Conservation (phyloP, 192 early-diverging fungal genomes). For the Diversispora eburnea region DNA sequence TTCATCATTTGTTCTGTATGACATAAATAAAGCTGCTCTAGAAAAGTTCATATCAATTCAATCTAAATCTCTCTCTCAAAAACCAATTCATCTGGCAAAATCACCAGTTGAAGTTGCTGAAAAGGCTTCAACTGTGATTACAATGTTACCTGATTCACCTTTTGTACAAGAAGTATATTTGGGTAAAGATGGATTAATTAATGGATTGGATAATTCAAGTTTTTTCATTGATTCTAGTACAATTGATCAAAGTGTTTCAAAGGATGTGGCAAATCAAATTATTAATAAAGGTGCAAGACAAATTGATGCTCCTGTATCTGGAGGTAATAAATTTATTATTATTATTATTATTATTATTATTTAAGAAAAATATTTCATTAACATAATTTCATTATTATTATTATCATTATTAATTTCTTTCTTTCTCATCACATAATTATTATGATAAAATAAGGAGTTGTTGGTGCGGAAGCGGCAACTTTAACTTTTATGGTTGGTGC, state of each 20-base stretch:
- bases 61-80: conserved; percentile 33
- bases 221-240: conserved; percentile 89
- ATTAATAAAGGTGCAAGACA: conserved; percentile 58
- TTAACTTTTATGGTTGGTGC: conserved; percentile 97
- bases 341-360: not conserved
- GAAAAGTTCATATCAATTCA: conserved; percentile 53
- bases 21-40: conserved; percentile 56
- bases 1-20: conserved; percentile 66
- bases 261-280: conserved; percentile 62
- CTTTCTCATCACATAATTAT: no score
- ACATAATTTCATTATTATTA: not conserved
- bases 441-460: conserved; percentile 50
- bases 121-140: conserved; percentile 72
- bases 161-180: conserved; percentile 85
- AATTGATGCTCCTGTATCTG: conserved; percentile 93
- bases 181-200: conserved; percentile 60
- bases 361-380: not conserved
- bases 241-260: conserved; percentile 79
- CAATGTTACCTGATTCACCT: conserved; percentile 83
- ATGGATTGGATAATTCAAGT: conserved; percentile 45
- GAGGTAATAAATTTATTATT: conserved; percentile 51
- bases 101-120: conserved; percentile 71
- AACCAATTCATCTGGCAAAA: conserved; percentile 50
- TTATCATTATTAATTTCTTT: no score
- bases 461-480: conserved; percentile 83